Evolutionary conservation across 2,329 filamentous ascomycete species (phyloP).

Genomic region (Shiraia sp.): DNA sequence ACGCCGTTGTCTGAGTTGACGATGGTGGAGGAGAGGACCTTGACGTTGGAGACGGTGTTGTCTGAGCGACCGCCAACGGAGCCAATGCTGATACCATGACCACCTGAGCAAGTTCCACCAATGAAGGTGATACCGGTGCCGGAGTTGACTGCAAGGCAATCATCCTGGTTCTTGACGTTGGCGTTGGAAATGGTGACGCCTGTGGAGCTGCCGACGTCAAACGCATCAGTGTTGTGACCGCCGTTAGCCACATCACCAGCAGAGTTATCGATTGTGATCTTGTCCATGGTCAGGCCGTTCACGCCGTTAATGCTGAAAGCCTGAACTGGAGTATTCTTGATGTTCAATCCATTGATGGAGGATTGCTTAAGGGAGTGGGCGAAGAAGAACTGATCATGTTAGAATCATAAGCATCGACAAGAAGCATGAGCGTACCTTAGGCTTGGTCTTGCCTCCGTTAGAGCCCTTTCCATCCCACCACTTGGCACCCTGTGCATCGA

Average conservation of each 20-base stretch:
- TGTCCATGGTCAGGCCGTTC: constrained; percentile 51
- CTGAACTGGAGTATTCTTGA: constrained; percentile 61
- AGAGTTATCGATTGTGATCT: constrained; percentile 62
- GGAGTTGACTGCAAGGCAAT: constrained; percentile 63
- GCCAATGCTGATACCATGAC: constrained; percentile 64
- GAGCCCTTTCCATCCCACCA: constrained; percentile 57
- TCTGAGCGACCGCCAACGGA: constrained; percentile 60
- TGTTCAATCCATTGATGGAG: constrained; percentile 54
- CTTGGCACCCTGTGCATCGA: constrained; percentile 60
- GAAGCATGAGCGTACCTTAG: constrained; percentile 25
- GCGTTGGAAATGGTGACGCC: constrained; percentile 57
- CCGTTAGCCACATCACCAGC: constrained; percentile 51
- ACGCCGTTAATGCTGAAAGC: constrained; percentile 53
- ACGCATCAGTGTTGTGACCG: constrained; percentile 60
- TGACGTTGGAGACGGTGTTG: constrained; percentile 60
- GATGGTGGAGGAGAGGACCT: constrained; percentile 55
- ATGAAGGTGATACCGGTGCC: constrained; percentile 49
- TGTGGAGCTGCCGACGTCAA: constrained; percentile 57
- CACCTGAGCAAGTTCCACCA: constrained; percentile 53
- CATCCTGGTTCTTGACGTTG: constrained; percentile 62
- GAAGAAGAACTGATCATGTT: constrained; percentile 60
- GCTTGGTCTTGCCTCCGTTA: constrained; percentile 51
- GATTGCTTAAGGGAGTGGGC: constrained; percentile 58
- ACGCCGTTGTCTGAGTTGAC: constrained; percentile 60
- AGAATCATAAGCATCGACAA: neutral